Base-by-base conservation (phyloP, 2,329 filamentous ascomycete species). In the Phialocephala subalpina region DNA sequence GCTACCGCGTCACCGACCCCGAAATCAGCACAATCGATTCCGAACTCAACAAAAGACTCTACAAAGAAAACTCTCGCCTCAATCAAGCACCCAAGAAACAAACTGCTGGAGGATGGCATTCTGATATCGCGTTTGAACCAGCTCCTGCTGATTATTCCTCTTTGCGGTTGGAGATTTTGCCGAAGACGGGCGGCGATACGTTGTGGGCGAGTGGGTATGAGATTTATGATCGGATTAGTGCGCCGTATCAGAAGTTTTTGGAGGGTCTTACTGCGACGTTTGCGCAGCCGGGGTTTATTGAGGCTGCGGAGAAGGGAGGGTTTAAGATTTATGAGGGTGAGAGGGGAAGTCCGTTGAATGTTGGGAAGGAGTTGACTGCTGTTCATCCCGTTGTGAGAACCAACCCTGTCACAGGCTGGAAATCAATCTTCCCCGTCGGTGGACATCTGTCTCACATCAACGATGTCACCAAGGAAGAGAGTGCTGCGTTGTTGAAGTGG, bases 161-260 rank as follows among this genome's bases (percentile, higher is more conserved):
- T 14, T 79, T 91, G n/a, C 82, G 87, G 35, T 77, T 90, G 1
- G 83, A 82, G 2, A 78, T 86, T 58, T 77, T 90, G 0, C 87
- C 87, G 0, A 79, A 80, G 53, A 87, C 83, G 0, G 87, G 87
- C 7, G 83, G 86, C 25, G 81, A 82, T 75, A 90, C 89, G 0
- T 82, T 91, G 4, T 91, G 88, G 87, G 88, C 88, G 0, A 88
- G 85, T 0, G 87, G 87, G 0, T 90, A 90, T 73, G 88, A 91
- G 71, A 77, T 90, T 9, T 91, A 90, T 72, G 89, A 91, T 72
- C 83, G 87, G 27, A 81, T 92, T 64, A 87, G 84, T 2, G 78
- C 79, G 1, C 80, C 85, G 0, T 85, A 86, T 63, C 86, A 86
- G 66, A 78, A 78, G 45, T 89, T 90, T 75, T 80, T 90, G 27